phyloP scores from a whole-genome alignment of 345 rosid genomes.

The Conringia planisiliqua region DNA sequence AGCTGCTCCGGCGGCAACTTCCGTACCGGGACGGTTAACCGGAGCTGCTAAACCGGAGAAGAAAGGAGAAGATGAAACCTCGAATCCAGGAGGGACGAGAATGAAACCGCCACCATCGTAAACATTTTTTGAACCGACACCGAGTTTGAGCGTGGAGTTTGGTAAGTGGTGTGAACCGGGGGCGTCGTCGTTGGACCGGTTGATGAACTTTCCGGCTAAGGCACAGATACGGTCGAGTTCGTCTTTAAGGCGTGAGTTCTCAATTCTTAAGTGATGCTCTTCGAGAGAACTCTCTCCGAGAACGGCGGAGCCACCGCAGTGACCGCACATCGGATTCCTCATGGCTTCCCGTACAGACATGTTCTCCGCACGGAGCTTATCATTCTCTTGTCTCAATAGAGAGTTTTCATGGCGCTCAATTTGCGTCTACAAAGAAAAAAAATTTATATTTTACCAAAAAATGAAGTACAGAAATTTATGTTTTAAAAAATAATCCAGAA shows the following conservation, averaged over 20 bases:
- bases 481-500: neutral
- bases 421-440: conserved; percentile 53
- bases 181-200: conserved; percentile 41
- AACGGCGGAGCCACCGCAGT: conserved; percentile 91
- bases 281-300: conserved; percentile 75
- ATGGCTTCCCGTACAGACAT: conserved; percentile 83
- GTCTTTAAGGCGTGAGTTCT: conserved; percentile 78
- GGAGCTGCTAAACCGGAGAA: conserved; percentile 28
- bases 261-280: conserved; percentile 83
- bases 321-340: conserved; percentile 77
- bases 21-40: conserved; percentile 32
- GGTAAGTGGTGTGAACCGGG: conserved; percentile 41
- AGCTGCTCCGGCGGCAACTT: conserved; percentile 39
- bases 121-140: conserved; percentile 41
- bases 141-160: conserved; percentile 75
- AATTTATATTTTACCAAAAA: neutral
- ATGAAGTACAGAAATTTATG: neutral
- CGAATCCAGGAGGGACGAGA: conserved; percentile 39
- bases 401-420: conserved; percentile 91
- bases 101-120: neutral
- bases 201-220: conserved; percentile 78
- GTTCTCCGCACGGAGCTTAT: conserved; percentile 87
- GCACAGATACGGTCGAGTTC: conserved; percentile 89
- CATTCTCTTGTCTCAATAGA: conserved; percentile 80
- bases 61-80: conserved; percentile 38